Evolutionary conservation across 768 basidiomycete genomes (phyloP).

Genomic region (Pulveroboletus frians): DNA sequence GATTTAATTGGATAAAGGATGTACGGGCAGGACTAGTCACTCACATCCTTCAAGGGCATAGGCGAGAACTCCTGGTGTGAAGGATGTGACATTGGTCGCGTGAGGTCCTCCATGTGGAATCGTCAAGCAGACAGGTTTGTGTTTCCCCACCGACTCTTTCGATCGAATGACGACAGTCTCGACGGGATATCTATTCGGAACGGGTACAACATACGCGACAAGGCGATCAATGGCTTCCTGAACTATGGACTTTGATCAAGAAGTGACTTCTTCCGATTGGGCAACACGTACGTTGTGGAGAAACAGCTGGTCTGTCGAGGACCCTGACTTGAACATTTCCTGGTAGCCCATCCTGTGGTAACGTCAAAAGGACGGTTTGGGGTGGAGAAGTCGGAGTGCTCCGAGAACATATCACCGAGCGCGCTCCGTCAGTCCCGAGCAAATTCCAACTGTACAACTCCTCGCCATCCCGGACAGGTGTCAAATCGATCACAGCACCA

Average conservation of each 20-base stretch:
- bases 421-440: conserved; percentile 42
- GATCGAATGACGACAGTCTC: conserved; percentile 52
- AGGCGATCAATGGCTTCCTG: conserved; percentile 6
- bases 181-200: conserved; percentile 45
- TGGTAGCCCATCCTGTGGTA: conserved; percentile 21
- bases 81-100: conserved; percentile 42
- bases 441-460: conserved; percentile 50
- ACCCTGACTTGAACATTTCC: conserved; percentile 38
- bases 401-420: conserved; percentile 42
- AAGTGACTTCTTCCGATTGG: neutral
- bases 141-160: conserved; percentile 12
- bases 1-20: neutral
- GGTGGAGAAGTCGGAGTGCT: conserved; percentile 45
- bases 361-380: conserved; percentile 45
- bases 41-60: conserved; percentile 59
- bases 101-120: conserved; percentile 65
- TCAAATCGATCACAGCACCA: conserved; percentile 37
- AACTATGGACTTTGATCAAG: conserved; percentile 30
- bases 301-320: conserved; percentile 40
- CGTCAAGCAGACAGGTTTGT: conserved; percentile 43
- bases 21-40: conserved; percentile 11
- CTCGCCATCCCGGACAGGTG: conserved; percentile 8
- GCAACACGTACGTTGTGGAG: conserved; percentile 33
- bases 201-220: conserved; percentile 6
- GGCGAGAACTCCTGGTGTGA: conserved; percentile 39